Conservation (phyloP, 441 rosid species). For the Pelargonium cotyledonis region DNA sequence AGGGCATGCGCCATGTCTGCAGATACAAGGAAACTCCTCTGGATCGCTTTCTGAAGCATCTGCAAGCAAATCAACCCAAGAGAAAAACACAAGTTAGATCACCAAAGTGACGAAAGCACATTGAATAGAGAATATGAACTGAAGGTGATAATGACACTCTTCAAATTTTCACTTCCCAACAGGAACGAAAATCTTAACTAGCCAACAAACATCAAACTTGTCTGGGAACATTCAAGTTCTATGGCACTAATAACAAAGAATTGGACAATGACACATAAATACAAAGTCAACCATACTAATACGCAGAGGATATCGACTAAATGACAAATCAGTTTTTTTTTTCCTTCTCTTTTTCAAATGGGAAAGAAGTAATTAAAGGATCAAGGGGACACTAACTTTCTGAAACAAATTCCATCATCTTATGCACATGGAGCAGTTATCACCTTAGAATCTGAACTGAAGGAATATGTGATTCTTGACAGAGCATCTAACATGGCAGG, state of each 20-base stretch:
- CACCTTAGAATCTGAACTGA: constrained; percentile 70
- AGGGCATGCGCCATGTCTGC: constrained; percentile 99
- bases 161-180: neutral
- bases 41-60: constrained; percentile 79
- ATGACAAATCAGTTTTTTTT: neutral
- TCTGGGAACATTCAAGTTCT: neutral
- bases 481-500: constrained; percentile 93
- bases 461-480: constrained; percentile 69
- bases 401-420: neutral
- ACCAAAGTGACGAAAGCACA: neutral
- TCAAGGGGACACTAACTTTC: neutral
- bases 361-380: neutral
- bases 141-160: neutral
- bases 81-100: neutral
- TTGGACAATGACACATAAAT: neutral
- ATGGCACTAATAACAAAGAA: neutral
- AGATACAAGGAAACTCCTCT: constrained; percentile 81
- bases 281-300: neutral
- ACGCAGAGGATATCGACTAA: neutral
- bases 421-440: constrained; percentile 8
- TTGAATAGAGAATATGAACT: neutral
- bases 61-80: constrained; percentile 26
- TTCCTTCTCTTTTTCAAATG: neutral
- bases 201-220: too few relatives aligned
- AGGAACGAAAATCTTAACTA: neutral